A percentile compares a stretch with the other conserved stretches of the same genome.
Conservation (phyloP, 148 eudicot genomes). For the Dianthus caryophyllus region DNA sequence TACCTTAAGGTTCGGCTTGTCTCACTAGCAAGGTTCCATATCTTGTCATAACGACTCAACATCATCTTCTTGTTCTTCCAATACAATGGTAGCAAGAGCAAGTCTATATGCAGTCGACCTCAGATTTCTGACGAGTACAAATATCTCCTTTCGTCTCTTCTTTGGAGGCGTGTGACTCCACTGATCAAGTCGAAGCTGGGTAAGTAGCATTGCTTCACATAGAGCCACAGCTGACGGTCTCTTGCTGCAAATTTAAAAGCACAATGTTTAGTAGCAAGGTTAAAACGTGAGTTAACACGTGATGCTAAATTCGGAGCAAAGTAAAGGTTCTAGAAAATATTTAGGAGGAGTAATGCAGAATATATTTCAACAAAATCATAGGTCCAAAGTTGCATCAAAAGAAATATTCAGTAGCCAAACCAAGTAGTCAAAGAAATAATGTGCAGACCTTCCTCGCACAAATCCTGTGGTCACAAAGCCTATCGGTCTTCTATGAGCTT, state of each 20-base stretch:
- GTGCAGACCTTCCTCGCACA: slow-evolving; percentile 72
- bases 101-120: slow-evolving; percentile 85
- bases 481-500: slow-evolving; percentile 61
- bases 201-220: slow-evolving; percentile 71
- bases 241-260: slow-evolving; percentile 49
- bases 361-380: neutral
- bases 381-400: neutral
- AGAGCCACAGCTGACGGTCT: slow-evolving; percentile 56
- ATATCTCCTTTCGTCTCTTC: slow-evolving; percentile 66
- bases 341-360: neutral
- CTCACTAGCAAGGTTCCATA: no score
- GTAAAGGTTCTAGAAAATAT: neutral
- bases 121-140: slow-evolving; percentile 77
- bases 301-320: neutral
- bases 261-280: neutral
- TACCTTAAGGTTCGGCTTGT: no score
- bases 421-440: neutral
- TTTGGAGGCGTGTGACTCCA: slow-evolving; percentile 51
- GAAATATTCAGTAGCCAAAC: neutral
- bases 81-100: slow-evolving; percentile 65
- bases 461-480: slow-evolving; percentile 90
- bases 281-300: neutral
- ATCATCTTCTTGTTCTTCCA: slow-evolving; percentile 67
- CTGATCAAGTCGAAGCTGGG: slow-evolving; percentile 70
- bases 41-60: slow-evolving; percentile 38